Evolutionary conservation across 2,329 filamentous ascomycete species (phyloP).

Genomic region (Penicillium sp.): DNA sequence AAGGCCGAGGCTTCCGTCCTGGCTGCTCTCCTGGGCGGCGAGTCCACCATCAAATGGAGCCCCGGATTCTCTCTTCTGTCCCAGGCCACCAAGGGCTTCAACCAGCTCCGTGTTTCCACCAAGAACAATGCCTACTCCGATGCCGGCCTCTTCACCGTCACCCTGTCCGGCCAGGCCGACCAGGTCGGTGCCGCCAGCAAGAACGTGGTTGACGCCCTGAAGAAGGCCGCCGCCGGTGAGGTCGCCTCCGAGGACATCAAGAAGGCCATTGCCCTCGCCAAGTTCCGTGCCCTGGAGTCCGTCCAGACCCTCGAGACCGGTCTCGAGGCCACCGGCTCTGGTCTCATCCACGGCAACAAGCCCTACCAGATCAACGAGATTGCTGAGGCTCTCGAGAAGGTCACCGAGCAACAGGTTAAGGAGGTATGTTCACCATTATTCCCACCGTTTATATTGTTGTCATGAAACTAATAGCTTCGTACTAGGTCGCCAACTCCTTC

Average conservation of each 20-base stretch:
- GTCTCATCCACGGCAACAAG: constrained; percentile 75
- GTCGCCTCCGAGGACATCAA: constrained; percentile 79
- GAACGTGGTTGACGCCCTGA: constrained; percentile 74
- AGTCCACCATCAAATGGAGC: constrained; percentile 93
- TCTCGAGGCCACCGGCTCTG: constrained; percentile 77
- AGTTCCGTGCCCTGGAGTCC: constrained; percentile 82
- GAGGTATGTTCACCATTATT: constrained; percentile 58
- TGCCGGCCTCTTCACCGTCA: constrained; percentile 81
- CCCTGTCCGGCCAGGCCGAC: constrained; percentile 69
- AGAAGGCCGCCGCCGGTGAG: constrained; percentile 71
- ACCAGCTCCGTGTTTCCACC: constrained; percentile 66
- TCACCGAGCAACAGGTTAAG: constrained; percentile 81
- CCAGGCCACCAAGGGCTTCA: constrained; percentile 66
- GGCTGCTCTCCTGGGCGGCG: constrained; percentile 80
- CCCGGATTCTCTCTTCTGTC: constrained; percentile 85
- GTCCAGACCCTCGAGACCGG: constrained; percentile 74
- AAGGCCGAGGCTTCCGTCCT: constrained; percentile 90
- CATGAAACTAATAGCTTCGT: constrained; percentile 27
- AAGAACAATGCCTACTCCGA: constrained; percentile 87
- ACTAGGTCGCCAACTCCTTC: constrained; percentile 79
- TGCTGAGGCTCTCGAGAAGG: constrained; percentile 72
- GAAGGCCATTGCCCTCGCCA: constrained; percentile 89
- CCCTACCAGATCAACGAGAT: constrained; percentile 78
- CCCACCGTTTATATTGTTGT: not conserved
- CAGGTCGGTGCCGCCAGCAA: constrained; percentile 71